A percentile compares a stretch with the other conserved stretches of the same genome.
Conservation (phyloP, 2,329 filamentous ascomycete species). For the Talaromyces rugulosus region DNA sequence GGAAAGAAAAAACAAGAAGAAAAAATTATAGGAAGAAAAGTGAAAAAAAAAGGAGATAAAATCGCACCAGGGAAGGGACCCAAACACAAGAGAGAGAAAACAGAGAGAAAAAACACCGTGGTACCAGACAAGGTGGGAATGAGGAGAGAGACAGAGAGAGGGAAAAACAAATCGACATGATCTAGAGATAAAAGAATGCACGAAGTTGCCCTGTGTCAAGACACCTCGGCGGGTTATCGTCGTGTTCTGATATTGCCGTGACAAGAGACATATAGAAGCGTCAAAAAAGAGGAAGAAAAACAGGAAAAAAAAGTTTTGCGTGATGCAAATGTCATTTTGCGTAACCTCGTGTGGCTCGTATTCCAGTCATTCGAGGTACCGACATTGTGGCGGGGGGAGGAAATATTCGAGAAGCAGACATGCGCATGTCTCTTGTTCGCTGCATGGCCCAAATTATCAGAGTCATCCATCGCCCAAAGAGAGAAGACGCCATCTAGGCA, state of each 20-base stretch:
- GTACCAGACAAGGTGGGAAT: slow-evolving; percentile 10
- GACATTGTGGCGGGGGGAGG: background rate
- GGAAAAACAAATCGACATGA: slow-evolving; percentile 5
- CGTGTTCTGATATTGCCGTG: slow-evolving; percentile 4
- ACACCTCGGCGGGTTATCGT: background rate
- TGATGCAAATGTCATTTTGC: slow-evolving; percentile 14
- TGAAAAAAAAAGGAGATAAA: background rate
- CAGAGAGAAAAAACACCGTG: slow-evolving; percentile 9
- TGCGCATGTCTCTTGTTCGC: background rate
- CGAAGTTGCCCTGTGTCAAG: slow-evolving; percentile 10
- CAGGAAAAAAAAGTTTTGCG: slow-evolving; percentile 7
- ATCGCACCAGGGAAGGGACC: slow-evolving; percentile 2
- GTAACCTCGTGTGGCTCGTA: slow-evolving; percentile 15
- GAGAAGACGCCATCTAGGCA: slow-evolving; percentile 14
- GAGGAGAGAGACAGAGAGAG: slow-evolving; percentile 6
- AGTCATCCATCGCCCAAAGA: background rate
- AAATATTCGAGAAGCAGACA: slow-evolving; percentile 1
- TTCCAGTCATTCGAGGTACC: slow-evolving; percentile 10
- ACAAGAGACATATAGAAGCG: slow-evolving; percentile 2
- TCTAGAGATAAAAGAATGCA: slow-evolving; percentile 11
- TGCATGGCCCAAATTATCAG: slow-evolving; percentile 4
- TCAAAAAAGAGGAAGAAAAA: background rate
- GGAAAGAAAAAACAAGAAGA: background rate
- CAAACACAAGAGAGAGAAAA: slow-evolving; percentile 2
- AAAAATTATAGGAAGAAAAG: slow-evolving; percentile 5